Evolutionary conservation across 2,329 filamentous ascomycete genomes (phyloP), one percentile per base, ranked within the genome.

Genomic region (Fusarium albidum): DNA sequence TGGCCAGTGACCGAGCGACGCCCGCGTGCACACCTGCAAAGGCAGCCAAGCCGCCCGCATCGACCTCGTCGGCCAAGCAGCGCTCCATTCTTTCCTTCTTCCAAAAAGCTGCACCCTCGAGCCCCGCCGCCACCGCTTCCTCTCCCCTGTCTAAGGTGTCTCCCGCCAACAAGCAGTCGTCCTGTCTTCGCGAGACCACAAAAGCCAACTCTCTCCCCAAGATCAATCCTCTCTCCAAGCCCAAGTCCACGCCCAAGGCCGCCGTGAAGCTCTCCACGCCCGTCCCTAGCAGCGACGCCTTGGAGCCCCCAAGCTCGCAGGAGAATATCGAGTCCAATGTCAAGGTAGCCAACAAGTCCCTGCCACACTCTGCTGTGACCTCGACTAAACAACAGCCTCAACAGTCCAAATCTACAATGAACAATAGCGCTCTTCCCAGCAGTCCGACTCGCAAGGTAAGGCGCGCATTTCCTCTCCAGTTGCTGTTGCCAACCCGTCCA

Each of bases 401-500:
- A 66, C 73, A 81, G 75, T 65, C 76, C 69, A 78, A 65, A 5
- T 27, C 32, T 2, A 43, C 47, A 40, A 65, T 63, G 49, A 29
- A 35, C 10, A 40, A 50, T 13, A 53, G 55, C 31, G 37, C 49
- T 21, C 48, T 68, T 8, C 53, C 63, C 4, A 89, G 86, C 69
- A 96, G 92, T 68, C 92, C 93, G 2, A 87, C 88, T 13, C 85
- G 92, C 68, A 92, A 92, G 82, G 92, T 92, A 79, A 57, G 63
- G 41, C 10, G 18, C 28, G 10, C 17, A 10, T 11, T 13, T 18
- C 7, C n/a, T 18, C 3, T 15, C 12, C 1, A 11, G 14, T 3
- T n/a, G 25, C 31, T 11, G 31, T 44, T 37, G 28, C 53, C 63
- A 15, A 52, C 44, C 3, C 25, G 14, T 3, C 3, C 45, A 85